Conservation (phyloP, 441 rosid species). For the Gossypium davidsonii region DNA sequence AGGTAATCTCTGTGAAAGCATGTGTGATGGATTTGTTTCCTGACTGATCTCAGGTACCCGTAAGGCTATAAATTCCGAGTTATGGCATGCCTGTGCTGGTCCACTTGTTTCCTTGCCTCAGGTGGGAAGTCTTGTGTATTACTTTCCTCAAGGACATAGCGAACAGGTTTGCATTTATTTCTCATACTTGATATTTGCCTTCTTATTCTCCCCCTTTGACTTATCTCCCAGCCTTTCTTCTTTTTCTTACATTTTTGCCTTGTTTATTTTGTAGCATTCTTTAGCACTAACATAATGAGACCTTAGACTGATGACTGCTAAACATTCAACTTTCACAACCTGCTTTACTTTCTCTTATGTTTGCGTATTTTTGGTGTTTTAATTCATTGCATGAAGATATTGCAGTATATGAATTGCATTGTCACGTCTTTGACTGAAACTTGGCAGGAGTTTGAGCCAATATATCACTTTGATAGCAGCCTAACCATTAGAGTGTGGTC, state of each 20-base stretch:
- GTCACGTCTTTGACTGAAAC: neutral
- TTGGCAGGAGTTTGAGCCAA: neutral
- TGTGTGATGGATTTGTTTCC: slow-evolving; percentile 8
- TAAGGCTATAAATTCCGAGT: slow-evolving; percentile 74
- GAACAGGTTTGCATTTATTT: slow-evolving; percentile 73
- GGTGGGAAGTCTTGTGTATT: slow-evolving; percentile 83
- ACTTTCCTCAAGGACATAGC: slow-evolving; percentile 96
- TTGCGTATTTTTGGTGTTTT: too few relatives aligned
- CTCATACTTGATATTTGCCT: neutral
- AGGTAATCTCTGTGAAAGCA: slow-evolving; percentile 5
- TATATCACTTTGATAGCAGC: neutral
- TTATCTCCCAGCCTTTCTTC: neutral
- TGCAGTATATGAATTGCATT: neutral
- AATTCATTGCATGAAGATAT: neutral
- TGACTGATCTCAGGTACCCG: slow-evolving; percentile 48
- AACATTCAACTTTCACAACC: neutral
- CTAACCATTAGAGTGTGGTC: neutral
- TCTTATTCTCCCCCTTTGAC: neutral
- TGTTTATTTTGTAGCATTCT: neutral
- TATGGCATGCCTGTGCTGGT: slow-evolving; percentile 99
- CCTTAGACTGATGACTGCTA: neutral
- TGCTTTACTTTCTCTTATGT: neutral
- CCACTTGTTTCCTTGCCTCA: slow-evolving; percentile 91
- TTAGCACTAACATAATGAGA: neutral
- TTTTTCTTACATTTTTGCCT: neutral